Conservation (phyloP, 2,329 filamentous ascomycete genomes). For the Graphilbum fragrans region DNA sequence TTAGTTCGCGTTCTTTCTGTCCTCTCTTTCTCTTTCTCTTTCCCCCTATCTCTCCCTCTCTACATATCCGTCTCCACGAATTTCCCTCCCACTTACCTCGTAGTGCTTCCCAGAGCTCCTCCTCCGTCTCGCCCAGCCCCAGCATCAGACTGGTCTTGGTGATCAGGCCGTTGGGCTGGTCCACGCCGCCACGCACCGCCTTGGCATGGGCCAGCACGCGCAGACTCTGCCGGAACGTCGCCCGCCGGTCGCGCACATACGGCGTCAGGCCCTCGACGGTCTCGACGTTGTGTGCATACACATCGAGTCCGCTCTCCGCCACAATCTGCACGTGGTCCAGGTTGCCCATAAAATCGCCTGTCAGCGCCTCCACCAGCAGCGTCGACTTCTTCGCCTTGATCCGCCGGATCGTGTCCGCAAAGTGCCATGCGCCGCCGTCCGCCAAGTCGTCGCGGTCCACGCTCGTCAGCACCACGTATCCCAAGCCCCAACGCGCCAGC, state of each 20-base stretch:
- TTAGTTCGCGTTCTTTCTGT: neutral
- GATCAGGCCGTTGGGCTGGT: slow-evolving; percentile 46
- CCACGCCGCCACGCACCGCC: slow-evolving; percentile 42
- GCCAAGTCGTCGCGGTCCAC: slow-evolving; percentile 88
- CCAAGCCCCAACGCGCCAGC: slow-evolving; percentile 80
- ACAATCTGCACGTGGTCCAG: slow-evolving; percentile 78
- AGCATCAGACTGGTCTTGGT: slow-evolving; percentile 99
- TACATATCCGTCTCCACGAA: neutral
- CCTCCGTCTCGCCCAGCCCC: slow-evolving; percentile 82
- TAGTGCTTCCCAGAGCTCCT: slow-evolving; percentile 70
- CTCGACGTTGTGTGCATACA: slow-evolving; percentile 96
- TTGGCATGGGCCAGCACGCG: slow-evolving; percentile 73
- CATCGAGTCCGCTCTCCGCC: slow-evolving; percentile 78
- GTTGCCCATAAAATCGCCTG: slow-evolving; percentile 79
- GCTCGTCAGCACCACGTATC: slow-evolving; percentile 87
- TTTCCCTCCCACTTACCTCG: slow-evolving; percentile 34
- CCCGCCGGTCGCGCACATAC: slow-evolving; percentile 77
- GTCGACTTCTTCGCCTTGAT: slow-evolving; percentile 77
- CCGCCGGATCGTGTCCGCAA: slow-evolving; percentile 84
- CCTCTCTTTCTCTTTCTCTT: neutral
- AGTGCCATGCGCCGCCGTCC: slow-evolving; percentile 81
- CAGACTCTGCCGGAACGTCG: slow-evolving; percentile 78
- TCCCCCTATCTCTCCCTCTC: neutral
- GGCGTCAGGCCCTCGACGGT: slow-evolving; percentile 86
- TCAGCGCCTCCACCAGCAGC: slow-evolving; percentile 71